Base-by-base conservation (phyloP, 768 basidiomycete species). In the Pulveroboletus sp. region DNA sequence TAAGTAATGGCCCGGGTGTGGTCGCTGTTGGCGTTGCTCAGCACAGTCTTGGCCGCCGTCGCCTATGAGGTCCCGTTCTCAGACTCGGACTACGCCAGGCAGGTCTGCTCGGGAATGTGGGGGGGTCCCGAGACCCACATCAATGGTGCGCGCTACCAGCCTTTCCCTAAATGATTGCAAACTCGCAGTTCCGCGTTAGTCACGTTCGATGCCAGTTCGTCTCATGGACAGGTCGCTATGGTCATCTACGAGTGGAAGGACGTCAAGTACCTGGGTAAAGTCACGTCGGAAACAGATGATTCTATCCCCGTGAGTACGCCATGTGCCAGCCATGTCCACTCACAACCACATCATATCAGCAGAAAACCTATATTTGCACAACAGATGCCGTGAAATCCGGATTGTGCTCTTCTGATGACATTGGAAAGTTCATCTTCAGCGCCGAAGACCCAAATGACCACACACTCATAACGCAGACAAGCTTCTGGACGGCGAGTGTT, bases 91-190 rank as follows among this genome's bases (percentile, higher is more conserved):
- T 85, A 84, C 70, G 80, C 87, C 25, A 81, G 90, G 40, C 93
- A 98, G 74, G 85, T 87, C 66, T 98, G 94, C 70, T 91, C 88
- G 52, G 94, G 94, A 45, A 95, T 98, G 91, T 98, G 90, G 84
- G 88, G 81, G 23, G 81, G 82, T 33, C 63, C 75, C 41, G 75
- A 81, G 35, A 87, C 94, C 25, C 86, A 81, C 69, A 93, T 97
- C 59, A 90, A 91, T 66, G 86, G 89, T 90, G 72, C 48, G 68
- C 47, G 48, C n/a, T 27, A 42, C 38, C 36, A 39, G 35, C 51
- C 27, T 44, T 34, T 49, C 19, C 11, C 25, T 20, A 40, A 23
- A 42, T 23, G 39, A 47, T 53, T 49, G 35, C 59, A 67, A 56
- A 66, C 50, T 40, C 38, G 40, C 20, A 48, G 25, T 33, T 24